phyloP scores from a whole-genome alignment of 768 basidiomycete species.

The Mycena belliarum region DNA sequence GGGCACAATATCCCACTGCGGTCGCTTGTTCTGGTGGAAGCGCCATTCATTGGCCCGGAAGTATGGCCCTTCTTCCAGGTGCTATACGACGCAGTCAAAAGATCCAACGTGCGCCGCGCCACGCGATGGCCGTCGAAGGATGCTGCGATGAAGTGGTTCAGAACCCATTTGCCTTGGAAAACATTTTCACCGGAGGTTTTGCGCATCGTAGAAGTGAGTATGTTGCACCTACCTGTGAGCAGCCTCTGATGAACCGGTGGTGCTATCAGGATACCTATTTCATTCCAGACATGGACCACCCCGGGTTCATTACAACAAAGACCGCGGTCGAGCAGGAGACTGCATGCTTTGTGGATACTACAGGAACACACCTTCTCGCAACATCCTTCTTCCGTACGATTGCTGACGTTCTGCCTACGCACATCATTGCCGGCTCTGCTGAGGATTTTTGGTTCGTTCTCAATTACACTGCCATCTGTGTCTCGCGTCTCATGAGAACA shows the following conservation, averaged over 20 bases:
- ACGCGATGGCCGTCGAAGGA: slow-evolving; percentile 8
- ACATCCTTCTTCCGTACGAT: slow-evolving; percentile 6
- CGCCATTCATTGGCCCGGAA: slow-evolving; percentile 9
- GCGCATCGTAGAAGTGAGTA: slow-evolving; percentile 1
- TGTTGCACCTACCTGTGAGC: not conserved
- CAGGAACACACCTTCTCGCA: slow-evolving; percentile 19
- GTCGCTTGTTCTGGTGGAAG: slow-evolving; percentile 4
- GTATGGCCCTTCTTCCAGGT: slow-evolving; percentile 6
- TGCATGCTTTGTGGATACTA: slow-evolving; percentile 21
- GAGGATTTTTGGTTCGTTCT: slow-evolving; percentile 8
- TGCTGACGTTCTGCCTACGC: slow-evolving; percentile 12
- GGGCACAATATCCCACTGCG: slow-evolving; percentile 3
- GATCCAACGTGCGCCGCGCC: slow-evolving; percentile 12
- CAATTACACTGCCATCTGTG: no score
- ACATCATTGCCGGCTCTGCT: slow-evolving; percentile 4
- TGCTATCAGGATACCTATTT: slow-evolving; percentile 11
- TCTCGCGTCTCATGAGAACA: not conserved
- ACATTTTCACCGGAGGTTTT: slow-evolving; percentile 1
- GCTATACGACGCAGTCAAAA: slow-evolving; percentile 2
- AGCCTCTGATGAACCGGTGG: not conserved
- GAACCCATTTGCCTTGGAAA: slow-evolving; percentile 11
- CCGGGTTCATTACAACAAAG: slow-evolving; percentile 22
- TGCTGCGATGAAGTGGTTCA: slow-evolving; percentile 12
- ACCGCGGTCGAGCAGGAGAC: slow-evolving; percentile 26
- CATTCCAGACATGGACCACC: slow-evolving; percentile 5